Conservation (phyloP, 2,329 filamentous ascomycete species). For the Diaporthe australafricana region DNA sequence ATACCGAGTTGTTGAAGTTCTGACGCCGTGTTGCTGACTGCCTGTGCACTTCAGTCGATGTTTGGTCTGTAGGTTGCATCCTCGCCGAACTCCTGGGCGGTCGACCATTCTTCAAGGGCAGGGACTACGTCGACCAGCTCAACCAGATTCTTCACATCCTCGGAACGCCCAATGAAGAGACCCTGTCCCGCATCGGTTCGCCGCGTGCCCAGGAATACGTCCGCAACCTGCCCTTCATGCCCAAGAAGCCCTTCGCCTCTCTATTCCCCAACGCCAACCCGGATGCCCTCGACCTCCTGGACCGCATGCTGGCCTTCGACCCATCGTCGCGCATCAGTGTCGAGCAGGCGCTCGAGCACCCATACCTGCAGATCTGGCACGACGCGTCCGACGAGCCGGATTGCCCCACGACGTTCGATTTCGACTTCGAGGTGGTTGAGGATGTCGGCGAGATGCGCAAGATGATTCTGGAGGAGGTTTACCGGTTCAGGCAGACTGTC, state of each 20-base stretch:
- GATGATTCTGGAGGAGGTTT: slow-evolving; percentile 97
- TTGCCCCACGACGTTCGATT: slow-evolving; percentile 95
- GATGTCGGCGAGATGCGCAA: slow-evolving; percentile 95
- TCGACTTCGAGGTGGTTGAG: slow-evolving; percentile 97
- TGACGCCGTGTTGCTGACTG: slow-evolving; percentile 32
- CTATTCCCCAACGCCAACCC: slow-evolving; percentile 97
- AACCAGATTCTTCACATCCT: slow-evolving; percentile 99
- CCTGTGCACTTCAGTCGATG: slow-evolving; percentile 77
- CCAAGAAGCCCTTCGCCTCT: slow-evolving; percentile 87
- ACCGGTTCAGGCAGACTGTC: slow-evolving; percentile 79
- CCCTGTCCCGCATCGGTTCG: slow-evolving; percentile 91
- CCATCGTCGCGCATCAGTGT: slow-evolving; percentile 93
- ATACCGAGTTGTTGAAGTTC: background rate
- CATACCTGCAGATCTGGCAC: slow-evolving; percentile 98
- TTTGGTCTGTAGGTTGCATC: slow-evolving; percentile 99
- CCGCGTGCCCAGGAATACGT: slow-evolving; percentile 98
- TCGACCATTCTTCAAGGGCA: slow-evolving; percentile 98
- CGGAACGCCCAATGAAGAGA: slow-evolving; percentile 96
- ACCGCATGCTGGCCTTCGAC: slow-evolving; percentile 98
- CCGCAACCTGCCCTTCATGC: slow-evolving; percentile 93
- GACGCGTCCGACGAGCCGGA: slow-evolving; percentile 95
- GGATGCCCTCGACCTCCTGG: slow-evolving; percentile 92
- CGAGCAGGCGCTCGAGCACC: slow-evolving; percentile 94
- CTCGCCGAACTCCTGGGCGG: slow-evolving; percentile 95
- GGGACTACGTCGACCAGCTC: slow-evolving; percentile 98